phyloP scores from a whole-genome alignment of 495 filamentous ascomycete species.

The Evernia prunastri region DNA sequence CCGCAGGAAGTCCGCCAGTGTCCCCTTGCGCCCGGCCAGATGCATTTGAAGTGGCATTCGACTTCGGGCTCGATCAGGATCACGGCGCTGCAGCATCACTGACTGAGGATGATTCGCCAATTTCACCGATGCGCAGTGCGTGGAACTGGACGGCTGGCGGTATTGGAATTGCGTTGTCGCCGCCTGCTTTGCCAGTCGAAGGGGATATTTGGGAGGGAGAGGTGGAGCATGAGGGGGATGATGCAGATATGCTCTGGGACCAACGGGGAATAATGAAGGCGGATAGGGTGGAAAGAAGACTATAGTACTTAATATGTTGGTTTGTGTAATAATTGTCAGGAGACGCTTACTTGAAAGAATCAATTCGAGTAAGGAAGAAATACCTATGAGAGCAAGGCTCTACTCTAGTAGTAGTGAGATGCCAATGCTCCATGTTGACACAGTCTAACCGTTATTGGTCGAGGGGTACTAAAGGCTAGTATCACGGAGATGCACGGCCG shows the following conservation, averaged over 20 bases:
- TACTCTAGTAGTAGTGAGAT: too few species aligned
- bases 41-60: neutral
- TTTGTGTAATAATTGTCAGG: neutral
- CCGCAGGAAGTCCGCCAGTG: neutral
- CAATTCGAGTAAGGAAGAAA: neutral
- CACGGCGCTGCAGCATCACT: neutral
- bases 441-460: too few species aligned
- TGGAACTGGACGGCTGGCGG: constrained; percentile 15
- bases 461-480: too few species aligned
- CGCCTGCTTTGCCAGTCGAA: neutral
- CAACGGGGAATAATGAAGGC: neutral
- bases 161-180: constrained; percentile 9
- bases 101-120: neutral
- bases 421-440: too few species aligned
- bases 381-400: too few species aligned
- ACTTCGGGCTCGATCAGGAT: constrained; percentile 3
- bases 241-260: neutral
- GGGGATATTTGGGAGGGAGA: neutral
- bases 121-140: neutral
- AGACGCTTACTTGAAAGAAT: too few species aligned
- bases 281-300: neutral
- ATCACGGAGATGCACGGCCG: too few species aligned
- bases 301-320: neutral
- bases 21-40: neutral
- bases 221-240: neutral